Conservation (phyloP, 1,284 basidiomycete genomes). For the Mycena citricolor region DNA sequence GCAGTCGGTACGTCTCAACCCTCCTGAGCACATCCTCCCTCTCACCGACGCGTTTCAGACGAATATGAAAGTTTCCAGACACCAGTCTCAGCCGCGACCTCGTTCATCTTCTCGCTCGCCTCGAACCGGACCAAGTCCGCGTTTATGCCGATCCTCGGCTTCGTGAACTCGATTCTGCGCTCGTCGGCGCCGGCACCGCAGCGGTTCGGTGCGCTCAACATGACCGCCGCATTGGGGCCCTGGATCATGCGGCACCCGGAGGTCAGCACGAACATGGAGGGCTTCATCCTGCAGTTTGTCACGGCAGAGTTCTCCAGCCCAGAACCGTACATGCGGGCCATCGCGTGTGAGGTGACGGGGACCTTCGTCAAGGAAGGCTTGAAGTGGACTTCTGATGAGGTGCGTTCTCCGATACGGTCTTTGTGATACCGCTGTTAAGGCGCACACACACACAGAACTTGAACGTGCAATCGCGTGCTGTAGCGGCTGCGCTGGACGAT, state of each 20-base stretch:
- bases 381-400: slow-evolving; percentile 65
- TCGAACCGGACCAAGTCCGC: slow-evolving; percentile 75
- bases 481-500: slow-evolving; percentile 68
- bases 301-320: slow-evolving; percentile 64
- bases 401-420: slow-evolving; percentile 32
- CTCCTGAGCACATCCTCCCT: background rate
- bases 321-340: slow-evolving; percentile 72
- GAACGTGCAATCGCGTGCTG: slow-evolving; percentile 59
- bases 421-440: no score
- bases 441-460: slow-evolving; percentile 57
- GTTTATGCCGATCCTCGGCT: slow-evolving; percentile 74
- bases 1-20: slow-evolving; percentile 56
- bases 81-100: slow-evolving; percentile 74
- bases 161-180: slow-evolving; percentile 70
- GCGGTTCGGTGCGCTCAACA: slow-evolving; percentile 81
- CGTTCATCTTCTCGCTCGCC: slow-evolving; percentile 75
- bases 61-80: slow-evolving; percentile 78
- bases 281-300: slow-evolving; percentile 72
- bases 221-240: slow-evolving; percentile 71
- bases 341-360: slow-evolving; percentile 78
- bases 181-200: slow-evolving; percentile 63
- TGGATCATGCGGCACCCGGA: slow-evolving; percentile 82
- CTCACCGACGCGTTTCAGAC: slow-evolving; percentile 48
- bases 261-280: slow-evolving; percentile 73
- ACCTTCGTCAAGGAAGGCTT: slow-evolving; percentile 69